phyloP scores from a whole-genome alignment of 805 yeast genomes.

The Metschnikowia corniflorae region DNA sequence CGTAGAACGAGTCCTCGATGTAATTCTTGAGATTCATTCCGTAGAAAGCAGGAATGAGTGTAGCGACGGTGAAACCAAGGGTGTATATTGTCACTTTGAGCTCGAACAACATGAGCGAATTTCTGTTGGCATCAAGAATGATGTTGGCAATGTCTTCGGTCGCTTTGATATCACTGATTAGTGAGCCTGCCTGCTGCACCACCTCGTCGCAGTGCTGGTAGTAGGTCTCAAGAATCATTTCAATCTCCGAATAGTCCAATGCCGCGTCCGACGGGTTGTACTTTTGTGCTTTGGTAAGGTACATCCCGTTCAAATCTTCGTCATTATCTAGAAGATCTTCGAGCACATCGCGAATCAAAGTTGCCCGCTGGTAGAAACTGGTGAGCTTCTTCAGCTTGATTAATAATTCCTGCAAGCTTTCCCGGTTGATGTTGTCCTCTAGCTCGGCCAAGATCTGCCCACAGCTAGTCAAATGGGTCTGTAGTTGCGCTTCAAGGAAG shows the following conservation, averaged over 20 bases:
- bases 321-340: conserved; percentile 85
- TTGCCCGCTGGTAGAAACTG: conserved; percentile 69
- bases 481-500: conserved; percentile 71
- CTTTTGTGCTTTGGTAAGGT: conserved; percentile 47
- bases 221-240: conserved; percentile 83
- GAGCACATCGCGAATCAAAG: conserved; percentile 72
- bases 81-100: conserved; percentile 80
- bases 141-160: conserved; percentile 93
- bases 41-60: conserved; percentile 80
- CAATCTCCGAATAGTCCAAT: conserved; percentile 65
- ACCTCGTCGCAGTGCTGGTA: conserved; percentile 90
- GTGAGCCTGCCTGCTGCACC: conserved; percentile 84
- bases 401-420: conserved; percentile 66
- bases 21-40: conserved; percentile 84
- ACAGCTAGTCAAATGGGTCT: conserved; percentile 53
- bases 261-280: conserved; percentile 17
- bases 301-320: conserved; percentile 80
- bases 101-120: conserved; percentile 83
- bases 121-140: conserved; percentile 86
- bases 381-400: conserved; percentile 69
- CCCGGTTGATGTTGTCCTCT: conserved; percentile 78
- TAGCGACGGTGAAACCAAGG: conserved; percentile 79
- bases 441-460: conserved; percentile 63
- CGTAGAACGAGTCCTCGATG: conserved; percentile 62
- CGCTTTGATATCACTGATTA: conserved; percentile 77